These are phyloP conservation scores for Nannizziopsis arthrosporioides DNA, from an alignment of 2,329 filamentous ascomycete species.

Conservation along the genomic window DNA sequence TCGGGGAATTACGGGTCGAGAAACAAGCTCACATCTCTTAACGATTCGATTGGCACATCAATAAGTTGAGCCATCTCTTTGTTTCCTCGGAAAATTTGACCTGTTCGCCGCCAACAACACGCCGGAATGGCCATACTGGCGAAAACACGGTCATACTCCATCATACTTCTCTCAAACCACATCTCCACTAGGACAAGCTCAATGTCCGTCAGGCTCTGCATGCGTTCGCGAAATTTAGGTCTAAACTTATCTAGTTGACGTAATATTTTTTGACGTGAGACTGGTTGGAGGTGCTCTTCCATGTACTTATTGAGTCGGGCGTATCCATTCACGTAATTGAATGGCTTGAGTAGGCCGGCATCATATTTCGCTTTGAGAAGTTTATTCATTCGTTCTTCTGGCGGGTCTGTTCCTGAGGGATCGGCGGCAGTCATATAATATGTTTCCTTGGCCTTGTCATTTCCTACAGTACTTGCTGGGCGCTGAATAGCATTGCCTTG, in stretches of 20 bases:
- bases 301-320: slow-evolving; percentile 81
- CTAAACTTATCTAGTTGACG: slow-evolving; percentile 85
- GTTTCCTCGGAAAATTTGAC: slow-evolving; percentile 94
- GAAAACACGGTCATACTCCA: slow-evolving; percentile 98
- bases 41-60: slow-evolving; percentile 75
- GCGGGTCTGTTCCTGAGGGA: slow-evolving; percentile 71
- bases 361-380: slow-evolving; percentile 92
- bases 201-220: slow-evolving; percentile 82
- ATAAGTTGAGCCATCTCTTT: slow-evolving; percentile 98
- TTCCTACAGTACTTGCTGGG: slow-evolving; percentile 49
- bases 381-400: slow-evolving; percentile 90
- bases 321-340: slow-evolving; percentile 98
- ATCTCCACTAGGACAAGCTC: slow-evolving; percentile 93
- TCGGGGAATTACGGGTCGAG: not conserved
- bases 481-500: slow-evolving; percentile 48
- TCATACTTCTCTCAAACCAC: slow-evolving; percentile 94
- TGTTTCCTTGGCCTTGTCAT: slow-evolving; percentile 60
- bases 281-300: slow-evolving; percentile 70
- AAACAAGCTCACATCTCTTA: slow-evolving; percentile 64
- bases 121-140: slow-evolving; percentile 97
- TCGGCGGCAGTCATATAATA: slow-evolving; percentile 97
- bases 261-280: slow-evolving; percentile 80
- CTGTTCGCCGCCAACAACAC: slow-evolving; percentile 91
- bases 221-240: slow-evolving; percentile 90
- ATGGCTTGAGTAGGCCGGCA: slow-evolving; percentile 83